Conservation (phyloP, 208 protist genomes). For the Phytomonas francai region DNA sequence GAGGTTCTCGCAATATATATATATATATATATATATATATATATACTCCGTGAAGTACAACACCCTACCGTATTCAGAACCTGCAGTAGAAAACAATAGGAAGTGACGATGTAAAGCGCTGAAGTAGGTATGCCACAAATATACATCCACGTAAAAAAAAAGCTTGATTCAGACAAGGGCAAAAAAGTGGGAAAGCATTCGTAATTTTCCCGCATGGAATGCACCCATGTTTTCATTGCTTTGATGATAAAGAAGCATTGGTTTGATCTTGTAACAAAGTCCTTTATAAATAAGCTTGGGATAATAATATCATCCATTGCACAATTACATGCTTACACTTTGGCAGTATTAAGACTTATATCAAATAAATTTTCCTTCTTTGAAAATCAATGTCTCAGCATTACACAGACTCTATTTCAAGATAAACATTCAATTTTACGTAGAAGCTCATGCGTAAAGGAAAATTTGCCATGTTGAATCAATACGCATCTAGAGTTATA, state of each 20-base stretch:
- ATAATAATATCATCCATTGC: no score
- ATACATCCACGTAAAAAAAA: slow-evolving; percentile 4
- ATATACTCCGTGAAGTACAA: slow-evolving; percentile 1
- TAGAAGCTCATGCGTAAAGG: no score
- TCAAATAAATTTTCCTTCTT: slow-evolving; percentile 7
- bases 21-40: background rate
- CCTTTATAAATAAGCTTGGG: background rate
- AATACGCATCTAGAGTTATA: no score
- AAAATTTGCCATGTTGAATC: no score
- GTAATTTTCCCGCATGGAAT: slow-evolving; percentile 1
- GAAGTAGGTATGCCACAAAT: slow-evolving; percentile 4
- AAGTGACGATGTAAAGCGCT: slow-evolving; percentile 4
- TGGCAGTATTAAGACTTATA: slow-evolving; percentile 2
- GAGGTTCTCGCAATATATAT: background rate
- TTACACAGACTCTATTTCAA: slow-evolving; percentile 2
- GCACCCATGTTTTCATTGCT: slow-evolving; percentile 2
- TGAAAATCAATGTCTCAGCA: slow-evolving; percentile 11
- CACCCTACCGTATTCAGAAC: slow-evolving; percentile 6
- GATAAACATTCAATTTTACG: background rate
- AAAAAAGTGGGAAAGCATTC: background rate
- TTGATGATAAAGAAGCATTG: background rate
- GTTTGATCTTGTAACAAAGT: slow-evolving; percentile 2
- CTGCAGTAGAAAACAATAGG: background rate
- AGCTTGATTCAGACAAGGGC: background rate
- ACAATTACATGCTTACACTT: no score